Evolutionary conservation across 306 rosid genomes (phyloP).

Genomic region (Hylodesmum podocarpum): DNA sequence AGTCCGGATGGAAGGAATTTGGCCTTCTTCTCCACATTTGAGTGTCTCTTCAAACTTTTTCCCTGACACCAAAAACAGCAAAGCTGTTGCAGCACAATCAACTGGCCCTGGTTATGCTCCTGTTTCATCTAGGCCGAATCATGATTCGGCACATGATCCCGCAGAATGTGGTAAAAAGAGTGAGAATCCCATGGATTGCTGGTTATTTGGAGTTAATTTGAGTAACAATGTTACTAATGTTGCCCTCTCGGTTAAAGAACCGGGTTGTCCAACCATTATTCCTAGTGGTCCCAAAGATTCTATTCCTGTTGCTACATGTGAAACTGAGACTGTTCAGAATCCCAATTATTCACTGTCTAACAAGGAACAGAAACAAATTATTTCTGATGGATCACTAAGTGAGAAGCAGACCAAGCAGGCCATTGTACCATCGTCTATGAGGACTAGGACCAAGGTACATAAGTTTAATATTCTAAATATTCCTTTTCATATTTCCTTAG

Average conservation of each 20-base stretch:
- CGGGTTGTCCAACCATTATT: conserved; percentile 10
- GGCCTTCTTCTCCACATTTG: conserved; percentile 48
- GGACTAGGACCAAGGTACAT: conserved; percentile 78
- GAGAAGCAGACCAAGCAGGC: conserved; percentile 51
- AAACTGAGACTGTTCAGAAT: conserved; percentile 27
- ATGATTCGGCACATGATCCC: conserved; percentile 31
- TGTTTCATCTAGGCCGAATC: conserved; percentile 29
- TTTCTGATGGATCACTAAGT: conserved; percentile 28
- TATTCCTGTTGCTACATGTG: conserved; percentile 33
- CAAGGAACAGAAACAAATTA: conserved; percentile 43
- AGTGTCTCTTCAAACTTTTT: conserved; percentile 45
- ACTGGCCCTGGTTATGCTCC: conserved; percentile 25
- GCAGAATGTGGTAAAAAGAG: conserved; percentile 42
- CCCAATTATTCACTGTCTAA: conserved; percentile 29
- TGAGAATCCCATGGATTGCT: conserved; percentile 38
- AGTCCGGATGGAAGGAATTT: conserved; percentile 44
- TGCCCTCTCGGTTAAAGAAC: conserved; percentile 33
- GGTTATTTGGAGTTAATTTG: conserved; percentile 69
- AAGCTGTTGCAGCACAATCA: conserved; percentile 28
- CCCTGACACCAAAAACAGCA: conserved; percentile 39
- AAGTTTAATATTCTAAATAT: neutral
- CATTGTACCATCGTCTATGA: conserved; percentile 37
- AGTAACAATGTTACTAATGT: conserved; percentile 29
- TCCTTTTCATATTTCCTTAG: conserved; percentile 7
- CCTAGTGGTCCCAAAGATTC: conserved; percentile 44